Percentiles rank a stretch among this genome's conserved stretches.
Conservation (phyloP, 2,329 filamentous ascomycete species). For the Paracoccidioides lutzii region DNA sequence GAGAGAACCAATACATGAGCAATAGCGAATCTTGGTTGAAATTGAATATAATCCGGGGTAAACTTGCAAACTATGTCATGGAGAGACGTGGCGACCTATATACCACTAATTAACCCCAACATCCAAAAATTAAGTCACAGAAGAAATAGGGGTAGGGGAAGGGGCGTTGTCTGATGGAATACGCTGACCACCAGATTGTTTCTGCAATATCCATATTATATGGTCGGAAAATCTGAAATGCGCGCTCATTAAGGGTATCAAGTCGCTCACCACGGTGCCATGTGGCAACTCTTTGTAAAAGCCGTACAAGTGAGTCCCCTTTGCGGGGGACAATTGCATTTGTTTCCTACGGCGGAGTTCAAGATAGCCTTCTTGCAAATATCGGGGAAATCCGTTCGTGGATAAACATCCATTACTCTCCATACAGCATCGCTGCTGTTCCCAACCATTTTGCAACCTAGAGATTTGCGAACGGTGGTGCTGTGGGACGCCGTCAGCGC, state of each 20-base stretch:
- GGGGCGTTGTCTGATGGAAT: conserved; percentile 60
- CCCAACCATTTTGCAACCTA: conserved; percentile 42
- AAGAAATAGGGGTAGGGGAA: too few relatives aligned
- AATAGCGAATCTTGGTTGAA: background rate
- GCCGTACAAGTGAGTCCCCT: conserved; percentile 50
- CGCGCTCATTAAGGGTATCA: conserved; percentile 51
- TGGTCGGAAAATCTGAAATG: conserved; percentile 53
- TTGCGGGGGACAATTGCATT: conserved; percentile 66
- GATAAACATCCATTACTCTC: conserved; percentile 63
- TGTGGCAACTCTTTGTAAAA: conserved; percentile 21
- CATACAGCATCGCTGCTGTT: conserved; percentile 60
- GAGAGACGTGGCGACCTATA: too few relatives aligned
- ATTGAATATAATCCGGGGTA: background rate
- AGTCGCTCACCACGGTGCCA: conserved; percentile 48
- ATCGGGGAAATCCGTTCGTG: conserved; percentile 61
- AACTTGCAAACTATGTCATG: background rate
- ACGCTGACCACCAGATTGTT: conserved; percentile 63
- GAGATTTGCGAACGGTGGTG: conserved; percentile 51
- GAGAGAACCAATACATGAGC: background rate
- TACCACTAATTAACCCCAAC: too few relatives aligned
- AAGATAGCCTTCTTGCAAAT: conserved; percentile 70
- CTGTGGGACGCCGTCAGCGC: conserved; percentile 45
- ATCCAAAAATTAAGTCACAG: too few relatives aligned
- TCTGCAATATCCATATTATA: conserved; percentile 48
- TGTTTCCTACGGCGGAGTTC: conserved; percentile 58